Conservation (phyloP, 768 basidiomycete genomes). For the Leccinum disarticulatum region DNA sequence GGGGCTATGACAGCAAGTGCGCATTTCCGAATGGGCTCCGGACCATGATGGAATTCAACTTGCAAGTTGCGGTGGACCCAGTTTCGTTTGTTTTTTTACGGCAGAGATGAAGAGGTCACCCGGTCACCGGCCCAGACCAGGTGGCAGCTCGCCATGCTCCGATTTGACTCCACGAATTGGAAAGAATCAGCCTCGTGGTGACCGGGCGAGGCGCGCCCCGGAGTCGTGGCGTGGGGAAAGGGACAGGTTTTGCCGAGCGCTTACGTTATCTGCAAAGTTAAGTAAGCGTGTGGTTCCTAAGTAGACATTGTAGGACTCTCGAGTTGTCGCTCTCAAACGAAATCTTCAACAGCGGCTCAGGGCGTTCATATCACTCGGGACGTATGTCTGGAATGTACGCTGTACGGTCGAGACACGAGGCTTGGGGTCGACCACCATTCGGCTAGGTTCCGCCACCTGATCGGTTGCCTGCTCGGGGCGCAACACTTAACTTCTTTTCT, state of each 20-base stretch:
- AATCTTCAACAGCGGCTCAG: background rate
- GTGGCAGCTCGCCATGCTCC: background rate
- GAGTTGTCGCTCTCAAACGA: background rate
- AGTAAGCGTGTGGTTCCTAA: background rate
- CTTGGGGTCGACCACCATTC: background rate
- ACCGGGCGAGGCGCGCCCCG: slow-evolving; percentile 26
- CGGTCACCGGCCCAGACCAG: background rate
- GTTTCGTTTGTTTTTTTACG: slow-evolving; percentile 4
- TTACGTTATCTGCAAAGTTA: background rate
- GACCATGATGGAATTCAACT: background rate
- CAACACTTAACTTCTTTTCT: background rate
- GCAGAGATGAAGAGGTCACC: background rate
- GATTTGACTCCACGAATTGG: slow-evolving; percentile 3
- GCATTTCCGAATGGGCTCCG: background rate
- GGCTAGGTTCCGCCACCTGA: slow-evolving; percentile 5
- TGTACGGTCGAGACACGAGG: background rate
- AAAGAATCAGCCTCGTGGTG: slow-evolving; percentile 16
- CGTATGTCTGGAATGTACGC: slow-evolving; percentile 43
- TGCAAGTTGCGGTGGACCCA: background rate
- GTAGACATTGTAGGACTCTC: background rate
- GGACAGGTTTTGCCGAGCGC: background rate
- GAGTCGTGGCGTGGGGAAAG: slow-evolving; percentile 23
- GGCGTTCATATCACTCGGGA: slow-evolving; percentile 18
- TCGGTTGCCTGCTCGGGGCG: slow-evolving; percentile 2
- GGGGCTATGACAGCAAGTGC: background rate